Evolutionary conservation across 2,329 filamentous ascomycete species (phyloP), one percentile per base, ranked within the genome.

Genomic region (Alternaria panax): DNA sequence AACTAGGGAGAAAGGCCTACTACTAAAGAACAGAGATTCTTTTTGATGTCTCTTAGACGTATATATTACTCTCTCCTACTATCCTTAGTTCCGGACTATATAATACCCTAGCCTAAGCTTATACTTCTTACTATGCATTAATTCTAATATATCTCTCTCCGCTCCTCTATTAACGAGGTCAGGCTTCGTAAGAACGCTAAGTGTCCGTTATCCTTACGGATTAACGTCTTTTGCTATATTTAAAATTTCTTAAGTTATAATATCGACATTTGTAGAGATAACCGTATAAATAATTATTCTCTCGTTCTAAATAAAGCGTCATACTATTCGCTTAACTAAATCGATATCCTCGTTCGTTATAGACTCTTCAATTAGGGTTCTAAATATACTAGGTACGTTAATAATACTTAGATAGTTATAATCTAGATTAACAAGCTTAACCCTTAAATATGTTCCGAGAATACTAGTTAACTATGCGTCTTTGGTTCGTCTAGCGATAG

Each of bases 181-280:
- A 6, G 74, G 75, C 64, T 79, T 80, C 1, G 78, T 80, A 16
- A 80, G 51, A 2, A 80, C 69, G 14, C 78, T 77, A 20, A 80
- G 56, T 6, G 77, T 80, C 6, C 77, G 63, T 8, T 66, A 54
- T 5, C 76, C 75, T 1, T 65, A 32, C 6, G 56, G 51, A 59
- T 82, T 79, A 11, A 62, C 59, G 7, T 74, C 62, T 8, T 73
- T 53, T 5, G 45, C 38, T n/a, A 53, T 45, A 43, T 34, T 45
- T 25, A 59, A 42, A 14, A 56, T 41, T 41, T 57, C 27, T 28
- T 65, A 47, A 16, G 32, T 51, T 6, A 52, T 32, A 27, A 82
- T 73, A 51, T 85, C 82, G 4, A 79, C 76, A 27, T 68, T 70
- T 3, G 59, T 41, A 4, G 64, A 58, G 12, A 70, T 24, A 4